Percentiles rank a stretch among this genome's conserved stretches.
Conservation (phyloP, 768 basidiomycete genomes). For the Antrodiella citrinella region DNA sequence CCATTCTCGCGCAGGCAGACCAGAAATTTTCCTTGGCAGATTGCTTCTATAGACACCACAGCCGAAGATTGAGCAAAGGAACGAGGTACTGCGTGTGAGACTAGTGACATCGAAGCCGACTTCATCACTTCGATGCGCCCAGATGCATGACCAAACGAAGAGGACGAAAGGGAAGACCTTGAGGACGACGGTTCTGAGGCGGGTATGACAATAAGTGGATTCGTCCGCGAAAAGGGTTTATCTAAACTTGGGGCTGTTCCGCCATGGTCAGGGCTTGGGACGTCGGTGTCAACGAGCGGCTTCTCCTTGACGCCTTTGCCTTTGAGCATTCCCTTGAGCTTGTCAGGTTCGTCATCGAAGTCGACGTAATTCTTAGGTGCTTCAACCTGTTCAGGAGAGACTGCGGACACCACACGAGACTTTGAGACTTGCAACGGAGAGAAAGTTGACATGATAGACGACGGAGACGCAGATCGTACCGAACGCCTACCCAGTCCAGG, state of each 20-base stretch:
- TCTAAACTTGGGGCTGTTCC: no score
- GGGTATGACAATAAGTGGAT: neutral
- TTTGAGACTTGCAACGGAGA: constrained; percentile 49
- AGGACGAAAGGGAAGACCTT: neutral
- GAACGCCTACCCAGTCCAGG: constrained; percentile 8
- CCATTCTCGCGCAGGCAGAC: neutral
- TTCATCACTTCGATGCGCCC: neutral
- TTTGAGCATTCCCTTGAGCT: constrained; percentile 66
- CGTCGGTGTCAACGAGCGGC: constrained; percentile 24
- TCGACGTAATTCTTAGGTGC: constrained; percentile 76
- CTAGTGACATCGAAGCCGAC: neutral
- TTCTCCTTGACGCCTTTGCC: constrained; percentile 35
- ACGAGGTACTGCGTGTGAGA: neutral
- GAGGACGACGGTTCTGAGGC: constrained; percentile 1
- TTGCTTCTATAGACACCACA: no score
- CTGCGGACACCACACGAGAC: constrained; percentile 61
- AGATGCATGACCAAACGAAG: neutral
- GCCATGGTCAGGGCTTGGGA: no score
- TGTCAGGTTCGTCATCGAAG: constrained; percentile 73
- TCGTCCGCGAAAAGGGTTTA: no score
- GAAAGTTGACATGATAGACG: constrained; percentile 24
- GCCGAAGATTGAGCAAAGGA: no score
- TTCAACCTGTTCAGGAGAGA: constrained; percentile 63
- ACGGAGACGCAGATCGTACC: constrained; percentile 28
- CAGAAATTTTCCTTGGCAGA: no score